phyloP scores from a whole-genome alignment of 257 asterid species.

The Salvia rosmarinus region DNA sequence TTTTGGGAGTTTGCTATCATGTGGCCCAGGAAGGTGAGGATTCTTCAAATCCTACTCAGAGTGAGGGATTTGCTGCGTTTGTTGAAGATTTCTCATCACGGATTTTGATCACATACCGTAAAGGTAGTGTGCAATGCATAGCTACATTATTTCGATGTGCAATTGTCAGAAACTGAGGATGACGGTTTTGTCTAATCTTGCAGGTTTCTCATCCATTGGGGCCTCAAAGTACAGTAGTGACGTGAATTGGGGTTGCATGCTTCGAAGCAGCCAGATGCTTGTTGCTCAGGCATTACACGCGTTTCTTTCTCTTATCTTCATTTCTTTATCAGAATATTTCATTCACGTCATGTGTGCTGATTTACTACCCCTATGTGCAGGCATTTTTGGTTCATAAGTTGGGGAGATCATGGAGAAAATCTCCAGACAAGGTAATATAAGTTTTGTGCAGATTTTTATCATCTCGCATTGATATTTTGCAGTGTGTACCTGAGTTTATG shows the following conservation, averaged over 20 bases:
- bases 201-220: slow-evolving; percentile 81
- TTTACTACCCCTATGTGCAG: slow-evolving; percentile 42
- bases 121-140: slow-evolving; percentile 51
- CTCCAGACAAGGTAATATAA: slow-evolving; percentile 64
- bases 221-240: slow-evolving; percentile 86
- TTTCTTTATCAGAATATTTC: slow-evolving; percentile 17
- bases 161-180: slow-evolving; percentile 1
- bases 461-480: slow-evolving; percentile 2
- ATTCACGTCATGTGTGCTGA: slow-evolving; percentile 20
- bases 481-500: neutral
- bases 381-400: slow-evolving; percentile 77
- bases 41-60: slow-evolving; percentile 72
- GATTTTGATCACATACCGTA: slow-evolving; percentile 82
- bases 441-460: neutral
- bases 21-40: slow-evolving; percentile 66
- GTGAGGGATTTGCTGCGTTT: slow-evolving; percentile 84
- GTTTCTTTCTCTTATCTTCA: slow-evolving; percentile 24
- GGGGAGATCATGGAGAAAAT: slow-evolving; percentile 96
- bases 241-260: slow-evolving; percentile 97
- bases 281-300: slow-evolving; percentile 76
- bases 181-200: slow-evolving; percentile 26
- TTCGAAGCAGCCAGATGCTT: slow-evolving; percentile 99
- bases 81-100: slow-evolving; percentile 94
- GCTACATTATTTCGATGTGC: neutral
- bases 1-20: slow-evolving; percentile 81